A percentile compares a stretch with the other conserved stretches of the same genome.
phyloP scores from a whole-genome alignment of 805 yeast species.

The Sugiyamaella marilandica region DNA sequence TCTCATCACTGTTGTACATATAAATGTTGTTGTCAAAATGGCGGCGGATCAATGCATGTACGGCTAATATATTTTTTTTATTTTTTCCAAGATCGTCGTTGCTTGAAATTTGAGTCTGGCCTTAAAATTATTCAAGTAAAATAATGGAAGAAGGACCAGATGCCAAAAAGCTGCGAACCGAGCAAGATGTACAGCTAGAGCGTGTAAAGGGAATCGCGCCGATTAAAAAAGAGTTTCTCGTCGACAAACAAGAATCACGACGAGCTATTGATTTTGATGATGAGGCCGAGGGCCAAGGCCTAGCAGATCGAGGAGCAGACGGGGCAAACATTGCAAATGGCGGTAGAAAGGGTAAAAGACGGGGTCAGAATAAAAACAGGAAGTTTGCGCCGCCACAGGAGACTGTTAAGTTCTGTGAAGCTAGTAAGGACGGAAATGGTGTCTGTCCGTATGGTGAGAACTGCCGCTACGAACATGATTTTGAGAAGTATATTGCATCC shows the following conservation, averaged over 20 bases:
- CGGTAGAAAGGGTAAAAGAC: conserved; percentile 48
- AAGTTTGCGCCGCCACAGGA: conserved; percentile 68
- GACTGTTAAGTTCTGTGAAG: conserved; percentile 57
- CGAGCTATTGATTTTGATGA: conserved; percentile 19
- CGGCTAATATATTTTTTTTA: background rate
- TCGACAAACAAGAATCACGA: conserved; percentile 26
- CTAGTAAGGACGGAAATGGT: conserved; percentile 37
- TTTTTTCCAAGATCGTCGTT: background rate
- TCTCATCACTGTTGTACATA: conserved; percentile 25
- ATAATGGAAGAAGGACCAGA: conserved; percentile 20
- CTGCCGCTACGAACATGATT: conserved; percentile 77
- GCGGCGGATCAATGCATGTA: background rate
- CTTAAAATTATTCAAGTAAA: background rate
- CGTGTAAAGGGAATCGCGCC: conserved; percentile 64
- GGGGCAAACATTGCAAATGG: conserved; percentile 35
- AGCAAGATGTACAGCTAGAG: conserved; percentile 15
- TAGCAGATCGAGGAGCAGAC: conserved; percentile 35
- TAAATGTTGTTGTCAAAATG: background rate
- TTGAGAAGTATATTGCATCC: conserved; percentile 53
- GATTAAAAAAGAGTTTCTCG: conserved; percentile 64
- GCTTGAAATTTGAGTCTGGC: background rate
- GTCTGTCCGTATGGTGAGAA: conserved; percentile 54
- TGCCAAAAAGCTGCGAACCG: conserved; percentile 26
- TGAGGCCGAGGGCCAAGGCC: conserved; percentile 26
- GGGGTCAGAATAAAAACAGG: conserved; percentile 83